phyloP scores from a whole-genome alignment of 176 grass and related monocot genomes.

The Luzula sylvatica region DNA sequence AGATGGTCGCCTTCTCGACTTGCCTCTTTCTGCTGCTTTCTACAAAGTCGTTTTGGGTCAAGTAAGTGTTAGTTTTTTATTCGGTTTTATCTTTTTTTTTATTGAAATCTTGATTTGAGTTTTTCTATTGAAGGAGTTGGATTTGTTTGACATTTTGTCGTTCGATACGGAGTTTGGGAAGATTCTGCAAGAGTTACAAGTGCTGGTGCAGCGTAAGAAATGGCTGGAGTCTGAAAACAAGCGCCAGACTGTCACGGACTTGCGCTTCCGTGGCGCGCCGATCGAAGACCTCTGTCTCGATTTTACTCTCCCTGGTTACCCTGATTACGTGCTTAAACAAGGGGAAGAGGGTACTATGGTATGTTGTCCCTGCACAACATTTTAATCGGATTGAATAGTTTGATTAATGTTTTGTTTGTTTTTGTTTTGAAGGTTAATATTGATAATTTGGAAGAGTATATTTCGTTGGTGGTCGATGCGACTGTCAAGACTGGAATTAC shows the following conservation, averaged over 20 bases:
- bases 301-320: slow-evolving; percentile 86
- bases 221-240: slow-evolving; percentile 31
- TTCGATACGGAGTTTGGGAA: slow-evolving; percentile 72
- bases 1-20: slow-evolving; percentile 77
- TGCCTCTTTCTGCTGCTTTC: slow-evolving; percentile 72
- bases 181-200: slow-evolving; percentile 75
- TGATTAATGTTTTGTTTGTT: background rate
- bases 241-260: slow-evolving; percentile 29
- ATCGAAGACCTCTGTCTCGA: slow-evolving; percentile 69
- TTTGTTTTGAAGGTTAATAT: slow-evolving; percentile 51
- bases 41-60: slow-evolving; percentile 78
- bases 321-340: slow-evolving; percentile 70
- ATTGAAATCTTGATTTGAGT: background rate
- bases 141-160: slow-evolving; percentile 67
- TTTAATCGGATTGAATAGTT: background rate
- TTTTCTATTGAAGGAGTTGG: slow-evolving; percentile 54
- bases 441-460: slow-evolving; percentile 72
- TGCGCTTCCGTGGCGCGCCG: slow-evolving; percentile 45
- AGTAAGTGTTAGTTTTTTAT: slow-evolving; percentile 27
- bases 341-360: slow-evolving; percentile 42
- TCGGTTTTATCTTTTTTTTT: background rate
- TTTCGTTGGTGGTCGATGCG: slow-evolving; percentile 70
- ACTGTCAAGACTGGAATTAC: slow-evolving; percentile 58
- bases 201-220: slow-evolving; percentile 44
- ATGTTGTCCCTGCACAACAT: slow-evolving; percentile 6